Percentiles rank a stretch among this genome's conserved stretches.
Conservation (phyloP, 139 green algal genomes). For the Pleodorina starrii region DNA sequence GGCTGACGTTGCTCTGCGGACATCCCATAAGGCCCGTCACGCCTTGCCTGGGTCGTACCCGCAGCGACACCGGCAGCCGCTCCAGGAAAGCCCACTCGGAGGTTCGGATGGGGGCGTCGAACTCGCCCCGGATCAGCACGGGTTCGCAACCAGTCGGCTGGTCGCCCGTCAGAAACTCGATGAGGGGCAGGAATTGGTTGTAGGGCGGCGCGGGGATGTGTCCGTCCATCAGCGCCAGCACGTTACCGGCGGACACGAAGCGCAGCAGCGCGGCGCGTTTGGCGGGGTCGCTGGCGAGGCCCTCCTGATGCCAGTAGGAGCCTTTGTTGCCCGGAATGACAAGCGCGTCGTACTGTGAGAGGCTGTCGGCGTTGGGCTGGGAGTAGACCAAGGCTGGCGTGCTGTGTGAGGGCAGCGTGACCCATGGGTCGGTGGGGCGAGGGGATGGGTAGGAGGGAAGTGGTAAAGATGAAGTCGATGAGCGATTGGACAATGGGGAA, state of each 20-base stretch:
- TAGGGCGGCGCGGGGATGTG: no score
- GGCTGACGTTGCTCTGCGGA: neutral
- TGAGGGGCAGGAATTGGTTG: conserved; percentile 11
- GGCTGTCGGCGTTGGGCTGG: neutral
- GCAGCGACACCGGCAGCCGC: neutral
- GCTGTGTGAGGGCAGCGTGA: neutral
- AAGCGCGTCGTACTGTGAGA: neutral
- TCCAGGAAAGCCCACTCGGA: neutral
- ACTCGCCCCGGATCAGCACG: neutral
- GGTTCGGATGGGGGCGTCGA: neutral
- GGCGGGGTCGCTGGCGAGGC: neutral
- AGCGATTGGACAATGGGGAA: no score
- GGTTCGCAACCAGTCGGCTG: neutral
- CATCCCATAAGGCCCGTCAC: conserved; percentile 14
- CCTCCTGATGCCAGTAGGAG: conserved; percentile 25
- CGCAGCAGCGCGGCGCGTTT: neutral
- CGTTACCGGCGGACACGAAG: neutral
- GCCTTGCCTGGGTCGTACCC: neutral
- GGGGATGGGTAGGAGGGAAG: neutral
- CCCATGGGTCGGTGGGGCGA: neutral
- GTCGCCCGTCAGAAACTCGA: neutral
- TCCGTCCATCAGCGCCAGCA: conserved; percentile 21
- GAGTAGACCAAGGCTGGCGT: neutral
- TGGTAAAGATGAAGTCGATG: neutral
- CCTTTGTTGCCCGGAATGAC: conserved; percentile 34